These are phyloP conservation scores for Metschnikowia borealis DNA, from an alignment of 805 yeast genomes.

Conservation along the genomic window DNA sequence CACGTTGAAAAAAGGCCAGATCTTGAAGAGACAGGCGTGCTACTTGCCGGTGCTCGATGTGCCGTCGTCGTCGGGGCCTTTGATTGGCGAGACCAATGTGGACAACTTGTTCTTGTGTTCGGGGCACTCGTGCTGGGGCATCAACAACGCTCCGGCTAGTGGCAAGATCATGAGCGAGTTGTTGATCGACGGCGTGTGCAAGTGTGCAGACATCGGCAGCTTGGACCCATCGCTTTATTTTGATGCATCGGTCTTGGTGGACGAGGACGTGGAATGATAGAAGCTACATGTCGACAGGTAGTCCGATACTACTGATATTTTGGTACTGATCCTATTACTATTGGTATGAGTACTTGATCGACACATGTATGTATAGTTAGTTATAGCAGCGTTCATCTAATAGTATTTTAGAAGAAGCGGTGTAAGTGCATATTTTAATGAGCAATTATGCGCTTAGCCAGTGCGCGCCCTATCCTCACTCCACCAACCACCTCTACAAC, in stretches of 20 bases:
- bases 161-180: conserved; percentile 91
- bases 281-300: too few relatives aligned
- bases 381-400: too few relatives aligned
- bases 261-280: conserved; percentile 10
- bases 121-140: conserved; percentile 99
- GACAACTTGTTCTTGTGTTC: conserved; percentile 73
- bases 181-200: conserved; percentile 75
- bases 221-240: conserved; percentile 85
- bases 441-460: too few relatives aligned
- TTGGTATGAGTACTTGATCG: too few relatives aligned
- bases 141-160: conserved; percentile 94
- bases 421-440: conserved; percentile 15
- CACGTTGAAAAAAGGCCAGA: conserved; percentile 66
- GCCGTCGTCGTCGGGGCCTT: conserved; percentile 88
- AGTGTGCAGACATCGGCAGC: conserved; percentile 72
- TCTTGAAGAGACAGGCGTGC: conserved; percentile 87
- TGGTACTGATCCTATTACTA: too few relatives aligned
- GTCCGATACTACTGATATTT: too few relatives aligned
- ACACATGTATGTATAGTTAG: too few relatives aligned
- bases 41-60: conserved; percentile 92
- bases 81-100: conserved; percentile 91
- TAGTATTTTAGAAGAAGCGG: conserved; percentile 18
- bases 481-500: too few relatives aligned
- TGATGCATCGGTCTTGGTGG: conserved; percentile 56
- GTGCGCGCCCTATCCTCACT: too few relatives aligned